Evolutionary conservation across 495 filamentous ascomycete genomes (phyloP), one percentile per base, ranked within the genome.

Genomic region (Aspergillus sparsus): DNA sequence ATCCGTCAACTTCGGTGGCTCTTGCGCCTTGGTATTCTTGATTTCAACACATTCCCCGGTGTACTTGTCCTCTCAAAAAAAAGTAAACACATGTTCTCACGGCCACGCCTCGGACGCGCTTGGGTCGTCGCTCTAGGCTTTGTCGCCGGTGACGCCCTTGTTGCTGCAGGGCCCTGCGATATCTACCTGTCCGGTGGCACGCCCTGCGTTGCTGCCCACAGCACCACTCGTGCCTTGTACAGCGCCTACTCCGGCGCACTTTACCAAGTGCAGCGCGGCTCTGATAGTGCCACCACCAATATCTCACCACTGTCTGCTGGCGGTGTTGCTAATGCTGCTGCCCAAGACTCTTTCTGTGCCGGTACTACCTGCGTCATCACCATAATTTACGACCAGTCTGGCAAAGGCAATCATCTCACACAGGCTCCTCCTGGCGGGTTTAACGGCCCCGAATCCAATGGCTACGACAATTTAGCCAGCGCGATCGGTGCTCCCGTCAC

Each of bases 351-450:
- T 49, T 86, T 86, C 72, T 86, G 83, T 63, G 71, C 74, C 49
- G 61, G 66, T 63, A 85, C 83, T 1, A 85, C 80, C 46, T 86
- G 83, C 63, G 70, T 84, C 33, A 86, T 86, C 62, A 77, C 77
- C 0, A 77, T 80, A 57, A 84, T 86, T 49, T 86, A 85, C 64
- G 83, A 86, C 65, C 83, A 86, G 70, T 83, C 82, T 18, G 82
- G 81, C 62, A 65, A 66, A n/a, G 77, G 74, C 3, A 86, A 86
- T 60, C 75, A 85, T 59, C 83, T 85, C 50, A 83, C 77, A 10
- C 82, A 81, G 62, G 83, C 83, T 13, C 82, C 82, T 6, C 73
- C 74, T 0, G 83, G 83, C 15, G 81, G 75, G 47, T 81, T 80
- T 62, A 69, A 49, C 21, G 83, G 83, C 35, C 81, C 83, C 2